Evolutionary conservation across 768 basidiomycete species (phyloP).

Genomic region (Cystofilobasidium bisporidii): DNA sequence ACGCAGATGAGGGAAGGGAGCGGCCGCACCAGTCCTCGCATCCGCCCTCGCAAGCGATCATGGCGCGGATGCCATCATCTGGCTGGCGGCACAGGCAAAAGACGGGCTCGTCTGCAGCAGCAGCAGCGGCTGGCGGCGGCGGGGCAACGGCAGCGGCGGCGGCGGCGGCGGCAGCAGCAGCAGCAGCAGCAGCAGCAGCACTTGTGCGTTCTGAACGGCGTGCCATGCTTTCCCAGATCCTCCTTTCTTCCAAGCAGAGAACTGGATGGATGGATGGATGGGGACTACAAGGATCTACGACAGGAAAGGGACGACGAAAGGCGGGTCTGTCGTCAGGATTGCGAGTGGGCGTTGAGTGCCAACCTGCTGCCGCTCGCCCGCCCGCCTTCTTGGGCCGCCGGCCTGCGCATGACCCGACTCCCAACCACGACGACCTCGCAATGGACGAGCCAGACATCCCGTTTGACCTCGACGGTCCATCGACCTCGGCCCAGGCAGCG

Average conservation of each 20-base stretch:
- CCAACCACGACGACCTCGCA: too few species aligned
- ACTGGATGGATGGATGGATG: too few species aligned
- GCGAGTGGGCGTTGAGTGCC: too few species aligned
- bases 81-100: slow-evolving; percentile 22
- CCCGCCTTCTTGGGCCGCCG: neutral
- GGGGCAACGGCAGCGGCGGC: neutral
- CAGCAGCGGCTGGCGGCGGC: neutral
- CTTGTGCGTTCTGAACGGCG: neutral
- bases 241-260: too few species aligned
- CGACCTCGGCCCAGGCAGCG: slow-evolving; percentile 1
- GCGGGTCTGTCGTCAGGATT: too few species aligned
- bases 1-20: neutral
- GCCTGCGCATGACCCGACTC: too few species aligned
- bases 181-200: neutral
- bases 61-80: slow-evolving; percentile 2
- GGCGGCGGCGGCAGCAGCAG: neutral
- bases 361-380: neutral
- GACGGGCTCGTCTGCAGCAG: neutral
- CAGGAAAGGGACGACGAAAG: too few species aligned
- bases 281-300: too few species aligned
- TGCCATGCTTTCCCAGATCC: neutral
- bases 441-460: neutral
- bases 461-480: slow-evolving; percentile 5
- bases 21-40: slow-evolving; percentile 24
- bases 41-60: slow-evolving; percentile 27